Percentiles rank a stretch among this genome's conserved stretches.
phyloP scores from a whole-genome alignment of 2,329 filamentous ascomycete species.

The Paraphoma sp. region DNA sequence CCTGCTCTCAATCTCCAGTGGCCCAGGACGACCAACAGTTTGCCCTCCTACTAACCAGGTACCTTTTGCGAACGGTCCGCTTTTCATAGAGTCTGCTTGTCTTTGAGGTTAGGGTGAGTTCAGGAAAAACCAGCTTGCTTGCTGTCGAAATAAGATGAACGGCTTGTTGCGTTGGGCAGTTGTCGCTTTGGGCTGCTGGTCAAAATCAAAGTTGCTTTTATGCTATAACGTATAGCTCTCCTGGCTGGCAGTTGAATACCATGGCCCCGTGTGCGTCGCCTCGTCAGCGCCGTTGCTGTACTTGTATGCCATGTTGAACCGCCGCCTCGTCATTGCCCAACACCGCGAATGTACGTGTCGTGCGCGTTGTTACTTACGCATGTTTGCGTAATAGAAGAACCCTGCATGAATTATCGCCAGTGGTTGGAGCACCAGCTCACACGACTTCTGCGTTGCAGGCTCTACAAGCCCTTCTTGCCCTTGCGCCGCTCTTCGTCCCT shows the following conservation, averaged over 20 bases:
- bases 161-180: not conserved
- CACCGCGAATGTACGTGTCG: not conserved
- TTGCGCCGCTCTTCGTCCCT: slow-evolving; percentile 63
- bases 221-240: not conserved
- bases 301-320: not conserved
- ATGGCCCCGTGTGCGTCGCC: not conserved
- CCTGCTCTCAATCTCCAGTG: no score
- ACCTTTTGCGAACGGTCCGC: no score
- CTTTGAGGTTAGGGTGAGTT: no score
- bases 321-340: not conserved
- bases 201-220: not conserved
- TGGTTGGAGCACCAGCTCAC: no score
- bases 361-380: not conserved
- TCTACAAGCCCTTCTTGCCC: slow-evolving; percentile 44
- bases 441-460: not conserved
- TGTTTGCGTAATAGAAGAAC: not conserved
- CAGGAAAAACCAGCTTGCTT: not conserved
- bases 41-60: no score
- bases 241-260: slow-evolving; percentile 17
- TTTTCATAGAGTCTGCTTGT: no score
- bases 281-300: not conserved
- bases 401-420: no score
- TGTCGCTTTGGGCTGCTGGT: not conserved
- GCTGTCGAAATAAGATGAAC: not conserved
- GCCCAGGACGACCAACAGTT: no score